A percentile compares a stretch with the other conserved stretches of the same genome.
phyloP scores from a whole-genome alignment of 352 stramenopile genomes.

The Phytophthora sansomeana region DNA sequence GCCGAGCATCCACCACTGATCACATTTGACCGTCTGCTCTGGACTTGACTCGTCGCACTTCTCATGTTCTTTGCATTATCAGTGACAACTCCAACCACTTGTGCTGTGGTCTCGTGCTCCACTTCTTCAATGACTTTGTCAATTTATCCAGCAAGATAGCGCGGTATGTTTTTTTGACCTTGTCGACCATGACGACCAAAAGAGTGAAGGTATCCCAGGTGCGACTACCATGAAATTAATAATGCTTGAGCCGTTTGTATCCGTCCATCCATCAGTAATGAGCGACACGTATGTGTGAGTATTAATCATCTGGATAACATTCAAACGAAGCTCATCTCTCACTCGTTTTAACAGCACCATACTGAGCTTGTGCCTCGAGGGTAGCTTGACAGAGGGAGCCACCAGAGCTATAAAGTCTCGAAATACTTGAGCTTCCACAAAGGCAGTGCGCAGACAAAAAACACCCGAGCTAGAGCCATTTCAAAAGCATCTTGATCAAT shows the following conservation, averaged over 20 bases:
- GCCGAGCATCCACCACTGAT: slow-evolving; percentile 13
- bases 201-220: background rate
- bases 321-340: background rate
- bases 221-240: slow-evolving; percentile 10
- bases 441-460: slow-evolving; percentile 14
- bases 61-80: slow-evolving; percentile 15
- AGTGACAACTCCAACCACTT: background rate
- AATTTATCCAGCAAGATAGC: background rate
- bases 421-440: slow-evolving; percentile 11
- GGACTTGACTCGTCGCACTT: background rate
- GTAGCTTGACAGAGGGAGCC: background rate
- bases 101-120: background rate
- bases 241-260: slow-evolving; percentile 2
- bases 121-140: slow-evolving; percentile 1
- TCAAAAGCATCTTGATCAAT: slow-evolving; percentile 12
- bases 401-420: slow-evolving; percentile 11
- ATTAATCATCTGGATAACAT: slow-evolving; percentile 2
- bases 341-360: background rate
- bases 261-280: slow-evolving; percentile 3
- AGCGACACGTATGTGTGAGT: background rate
- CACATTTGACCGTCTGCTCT: slow-evolving; percentile 3
- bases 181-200: slow-evolving; percentile 10
- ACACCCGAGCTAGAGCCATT: background rate
- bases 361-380: slow-evolving; percentile 1
- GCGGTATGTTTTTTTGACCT: slow-evolving; percentile 2